A percentile compares a stretch with the other conserved stretches of the same genome.
Evolutionary conservation across 495 filamentous ascomycete genomes (phyloP).

Genomic region (Beverwykella pulmonaria): DNA sequence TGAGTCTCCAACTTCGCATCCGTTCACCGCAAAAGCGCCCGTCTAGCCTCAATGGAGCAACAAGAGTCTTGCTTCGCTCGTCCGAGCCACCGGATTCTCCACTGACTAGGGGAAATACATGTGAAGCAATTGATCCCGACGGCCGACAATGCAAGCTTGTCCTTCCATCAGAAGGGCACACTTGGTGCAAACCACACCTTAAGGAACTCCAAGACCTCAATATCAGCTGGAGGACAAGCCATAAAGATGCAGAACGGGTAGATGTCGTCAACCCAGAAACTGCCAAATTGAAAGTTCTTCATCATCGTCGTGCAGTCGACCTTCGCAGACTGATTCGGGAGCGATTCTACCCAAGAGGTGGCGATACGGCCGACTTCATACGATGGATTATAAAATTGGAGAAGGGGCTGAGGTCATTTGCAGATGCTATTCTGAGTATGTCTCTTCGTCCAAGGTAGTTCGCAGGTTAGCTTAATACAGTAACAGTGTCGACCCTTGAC

Average conservation of each 20-base stretch:
- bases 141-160: neutral
- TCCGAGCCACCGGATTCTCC: constrained; percentile 9
- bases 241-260: constrained; percentile 15
- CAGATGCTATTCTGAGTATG: constrained; percentile 25
- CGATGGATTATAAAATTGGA: constrained; percentile 22
- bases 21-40: neutral
- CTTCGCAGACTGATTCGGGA: constrained; percentile 10
- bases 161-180: constrained; percentile 1
- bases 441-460: neutral
- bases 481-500: constrained; percentile 9
- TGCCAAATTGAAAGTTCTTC: constrained; percentile 12
- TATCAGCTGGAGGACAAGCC: neutral
- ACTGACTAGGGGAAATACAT: neutral
- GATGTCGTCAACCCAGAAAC: constrained; percentile 16
- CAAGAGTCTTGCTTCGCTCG: neutral
- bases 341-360: constrained; percentile 19
- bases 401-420: constrained; percentile 8
- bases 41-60: neutral
- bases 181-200: constrained; percentile 19
- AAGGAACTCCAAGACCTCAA: constrained; percentile 15
- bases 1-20: constrained; percentile 6
- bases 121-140: constrained; percentile 6
- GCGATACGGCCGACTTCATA: constrained; percentile 18
- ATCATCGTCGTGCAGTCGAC: constrained; percentile 14
- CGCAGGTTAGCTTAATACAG: neutral